These are phyloP conservation scores for Hammondia hammondi DNA, from an alignment of 169 alveolate species.

Conservation along the genomic window DNA sequence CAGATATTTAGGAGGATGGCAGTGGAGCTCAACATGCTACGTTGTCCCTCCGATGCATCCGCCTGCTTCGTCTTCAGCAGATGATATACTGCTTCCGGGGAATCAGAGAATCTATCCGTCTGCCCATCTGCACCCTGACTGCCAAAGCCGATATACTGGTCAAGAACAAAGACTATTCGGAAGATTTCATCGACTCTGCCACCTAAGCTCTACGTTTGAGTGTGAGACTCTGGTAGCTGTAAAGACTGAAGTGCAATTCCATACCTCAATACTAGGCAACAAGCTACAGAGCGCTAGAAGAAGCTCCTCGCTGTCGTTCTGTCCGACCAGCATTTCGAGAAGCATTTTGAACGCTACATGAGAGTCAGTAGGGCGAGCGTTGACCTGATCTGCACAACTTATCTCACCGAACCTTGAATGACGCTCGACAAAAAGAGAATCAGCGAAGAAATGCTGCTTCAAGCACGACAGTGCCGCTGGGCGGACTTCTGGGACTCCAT, in stretches of 20 bases:
- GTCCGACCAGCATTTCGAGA: not conserved
- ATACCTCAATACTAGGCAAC: not conserved
- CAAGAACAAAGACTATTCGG: not conserved
- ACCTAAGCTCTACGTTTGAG: not conserved
- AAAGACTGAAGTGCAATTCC: not conserved
- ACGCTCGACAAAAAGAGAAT: slow-evolving; percentile 22
- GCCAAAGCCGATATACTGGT: not conserved
- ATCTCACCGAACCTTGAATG: slow-evolving; percentile 58
- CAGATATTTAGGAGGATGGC: not conserved
- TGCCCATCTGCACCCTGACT: not conserved
- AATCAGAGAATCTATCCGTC: not conserved
- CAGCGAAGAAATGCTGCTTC: slow-evolving; percentile 30
- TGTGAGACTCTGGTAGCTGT: not conserved
- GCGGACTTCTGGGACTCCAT: not conserved
- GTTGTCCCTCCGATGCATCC: not conserved
- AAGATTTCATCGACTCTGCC: not conserved
- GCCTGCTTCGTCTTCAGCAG: not conserved
- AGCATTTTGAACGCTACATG: not conserved
- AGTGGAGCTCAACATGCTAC: not conserved
- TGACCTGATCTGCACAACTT: not conserved
- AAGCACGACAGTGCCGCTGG: slow-evolving; percentile 44
- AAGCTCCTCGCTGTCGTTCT: not conserved
- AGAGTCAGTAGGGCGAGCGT: too few relatives aligned
- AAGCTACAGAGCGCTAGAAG: not conserved
- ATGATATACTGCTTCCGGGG: not conserved